Conservation (phyloP, 2,329 filamentous ascomycete species). For the Hansfordia pulvinata region DNA sequence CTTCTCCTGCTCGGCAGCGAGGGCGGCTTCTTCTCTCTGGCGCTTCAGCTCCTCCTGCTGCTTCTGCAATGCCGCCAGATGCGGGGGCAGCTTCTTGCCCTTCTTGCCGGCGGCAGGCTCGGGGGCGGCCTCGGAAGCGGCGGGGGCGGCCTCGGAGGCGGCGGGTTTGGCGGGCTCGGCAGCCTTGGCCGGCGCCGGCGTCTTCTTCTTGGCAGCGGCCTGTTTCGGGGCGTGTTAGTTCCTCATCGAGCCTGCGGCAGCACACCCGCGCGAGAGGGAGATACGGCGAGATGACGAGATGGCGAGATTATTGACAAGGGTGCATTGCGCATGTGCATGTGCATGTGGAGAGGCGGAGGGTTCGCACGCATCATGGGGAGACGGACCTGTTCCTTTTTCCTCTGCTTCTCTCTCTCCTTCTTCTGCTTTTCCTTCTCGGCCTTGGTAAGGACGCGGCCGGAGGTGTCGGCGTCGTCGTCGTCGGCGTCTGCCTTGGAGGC, state of each 20-base stretch:
- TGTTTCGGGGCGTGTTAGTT: conserved; percentile 17
- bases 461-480: conserved; percentile 36
- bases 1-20: conserved; percentile 47
- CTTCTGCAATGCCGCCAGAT: conserved; percentile 61
- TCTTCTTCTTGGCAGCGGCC: conserved; percentile 75
- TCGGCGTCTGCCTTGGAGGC: conserved; percentile 25
- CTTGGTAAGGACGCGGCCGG: conserved; percentile 75
- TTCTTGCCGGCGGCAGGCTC: conserved; percentile 52
- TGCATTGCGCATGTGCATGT: too few species aligned
- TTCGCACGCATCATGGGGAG: conserved; percentile 1
- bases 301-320: conserved; percentile 2
- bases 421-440: conserved; percentile 97
- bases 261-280: too few species aligned
- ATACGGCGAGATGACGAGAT: background rate
- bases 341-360: too few species aligned
- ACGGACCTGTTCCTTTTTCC: conserved; percentile 91
- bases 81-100: conserved; percentile 78
- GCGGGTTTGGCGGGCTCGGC: conserved; percentile 40
- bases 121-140: conserved; percentile 22
- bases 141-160: conserved; percentile 32
- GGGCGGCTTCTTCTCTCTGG: conserved; percentile 49
- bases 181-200: conserved; percentile 36
- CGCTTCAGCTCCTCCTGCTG: conserved; percentile 67
- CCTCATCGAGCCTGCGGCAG: too few species aligned
- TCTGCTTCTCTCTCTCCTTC: conserved; percentile 96